Base-by-base conservation (phyloP, 129 eudicot genomes). In the Calendula officinalis region DNA sequence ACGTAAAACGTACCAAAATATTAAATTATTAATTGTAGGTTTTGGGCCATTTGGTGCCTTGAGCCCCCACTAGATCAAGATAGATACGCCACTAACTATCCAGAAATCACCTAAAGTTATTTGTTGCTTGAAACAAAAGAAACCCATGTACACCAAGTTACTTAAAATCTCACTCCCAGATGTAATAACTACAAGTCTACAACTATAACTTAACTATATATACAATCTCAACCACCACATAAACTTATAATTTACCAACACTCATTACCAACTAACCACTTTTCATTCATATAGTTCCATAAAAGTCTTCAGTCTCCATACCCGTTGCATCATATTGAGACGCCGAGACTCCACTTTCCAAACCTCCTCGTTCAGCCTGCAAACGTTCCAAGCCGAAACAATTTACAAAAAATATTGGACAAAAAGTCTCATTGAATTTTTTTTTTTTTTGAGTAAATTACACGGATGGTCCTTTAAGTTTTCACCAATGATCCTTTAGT, bases 351-450 rank as follows among this genome's bases (percentile, higher is more conserved):
- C 71, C 86, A 14, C 66, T 70, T 40, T 68, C 78, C n/a, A 53
- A 58, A 32, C 61, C 78, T 57, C 73, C 77, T 56, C 64, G 76
- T 62, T 85, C 86, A 7, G 91, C 97, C 97, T 88, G 89, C 75
- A 71, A 66, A 14, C 40, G 36, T 48, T 60, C 5, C 50, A 13
- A 22, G 30, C 30, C 30, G 2, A 22, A 22, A 22, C 36, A 30
- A 11, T 35, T 13, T 32, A 32, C n/a, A 56, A 36, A 56, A 22
- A 22, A 22, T 22, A 22, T 22, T 22, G 30, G 30, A 22, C 30
- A 2, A 22, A 22, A 22, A 22, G 30, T 22, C 30, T 2, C 30
- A 22, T 22, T 22, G 2, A 22, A 2, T 0, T 22, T 22, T 22
- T 0, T 22, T 22, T 0, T 22, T 22, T 0, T 22, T 22, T n/a